A percentile compares a stretch with the other conserved stretches of the same genome.
Evolutionary conservation across 2,329 filamentous ascomycete species (phyloP).

Genomic region (Cytospora leucostoma): DNA sequence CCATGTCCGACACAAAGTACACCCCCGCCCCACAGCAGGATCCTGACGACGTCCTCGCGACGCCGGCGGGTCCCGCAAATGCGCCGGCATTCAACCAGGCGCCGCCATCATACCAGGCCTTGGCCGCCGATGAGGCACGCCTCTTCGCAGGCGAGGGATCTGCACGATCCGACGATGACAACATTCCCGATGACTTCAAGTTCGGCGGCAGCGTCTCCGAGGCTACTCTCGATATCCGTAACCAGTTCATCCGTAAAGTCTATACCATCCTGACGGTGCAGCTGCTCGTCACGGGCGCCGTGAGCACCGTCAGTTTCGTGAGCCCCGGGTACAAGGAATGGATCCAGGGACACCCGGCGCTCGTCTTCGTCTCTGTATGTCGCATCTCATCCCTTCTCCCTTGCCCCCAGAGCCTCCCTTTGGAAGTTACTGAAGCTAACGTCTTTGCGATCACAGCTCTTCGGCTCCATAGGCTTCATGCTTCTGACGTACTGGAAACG

Average conservation of each 20-base stretch:
- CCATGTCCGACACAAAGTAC: slow-evolving; percentile 72
- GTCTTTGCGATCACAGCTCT: slow-evolving; percentile 50
- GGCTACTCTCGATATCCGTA: slow-evolving; percentile 91
- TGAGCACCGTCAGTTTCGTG: slow-evolving; percentile 86
- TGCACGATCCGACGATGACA: slow-evolving; percentile 81
- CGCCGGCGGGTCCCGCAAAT: slow-evolving; percentile 83
- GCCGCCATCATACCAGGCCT: slow-evolving; percentile 41
- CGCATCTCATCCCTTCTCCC: background rate
- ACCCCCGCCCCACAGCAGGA: slow-evolving; percentile 81
- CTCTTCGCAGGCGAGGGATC: slow-evolving; percentile 60
- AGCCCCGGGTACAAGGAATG: slow-evolving; percentile 76
- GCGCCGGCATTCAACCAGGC: slow-evolving; percentile 43
- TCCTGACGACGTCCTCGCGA: slow-evolving; percentile 72
- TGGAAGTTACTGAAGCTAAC: slow-evolving; percentile 8
- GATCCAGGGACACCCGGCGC: slow-evolving; percentile 81
- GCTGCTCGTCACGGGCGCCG: slow-evolving; percentile 77
- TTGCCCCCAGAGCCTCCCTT: background rate
- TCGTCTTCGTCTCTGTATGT: slow-evolving; percentile 80
- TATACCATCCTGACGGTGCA: slow-evolving; percentile 98
- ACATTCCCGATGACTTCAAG: slow-evolving; percentile 95
- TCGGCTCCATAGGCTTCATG: slow-evolving; percentile 83
- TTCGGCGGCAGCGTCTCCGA: slow-evolving; percentile 93
- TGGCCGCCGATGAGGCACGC: slow-evolving; percentile 55
- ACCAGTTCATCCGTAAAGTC: slow-evolving; percentile 96
- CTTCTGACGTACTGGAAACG: slow-evolving; percentile 92